These are phyloP conservation scores for Botrytis byssoidea DNA, from an alignment of 2,329 filamentous ascomycete species.

Conservation along the genomic window DNA sequence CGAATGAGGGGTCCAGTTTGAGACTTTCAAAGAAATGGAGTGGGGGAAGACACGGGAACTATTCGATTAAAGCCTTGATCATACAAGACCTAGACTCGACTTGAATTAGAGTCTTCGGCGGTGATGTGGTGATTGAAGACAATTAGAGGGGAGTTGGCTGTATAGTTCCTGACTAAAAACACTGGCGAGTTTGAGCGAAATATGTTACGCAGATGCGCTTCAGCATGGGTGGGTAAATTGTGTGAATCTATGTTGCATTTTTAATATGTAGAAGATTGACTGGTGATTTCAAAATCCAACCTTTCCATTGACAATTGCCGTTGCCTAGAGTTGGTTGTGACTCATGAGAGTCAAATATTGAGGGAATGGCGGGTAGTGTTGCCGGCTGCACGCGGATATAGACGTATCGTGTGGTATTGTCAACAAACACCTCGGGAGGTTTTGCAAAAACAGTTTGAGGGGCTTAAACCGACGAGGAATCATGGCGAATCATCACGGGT, in stretches of 20 bases:
- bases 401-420: background rate
- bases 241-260: background rate
- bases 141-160: background rate
- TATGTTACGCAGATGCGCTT: slow-evolving; percentile 9
- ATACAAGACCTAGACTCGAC: slow-evolving; percentile 5
- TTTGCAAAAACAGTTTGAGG: background rate
- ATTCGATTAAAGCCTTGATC: background rate
- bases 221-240: background rate
- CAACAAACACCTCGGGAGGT: background rate
- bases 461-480: background rate
- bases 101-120: slow-evolving; percentile 2
- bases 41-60: slow-evolving; percentile 8
- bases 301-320: background rate
- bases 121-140: background rate
- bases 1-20: slow-evolving; percentile 10
- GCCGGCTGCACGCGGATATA: background rate
- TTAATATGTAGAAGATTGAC: background rate
- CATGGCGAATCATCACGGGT: background rate
- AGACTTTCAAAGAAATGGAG: background rate
- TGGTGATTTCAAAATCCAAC: background rate
- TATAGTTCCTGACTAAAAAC: slow-evolving; percentile 10
- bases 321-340: background rate
- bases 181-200: slow-evolving; percentile 5
- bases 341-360: background rate
- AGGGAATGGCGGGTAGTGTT: background rate